Evolutionary conservation across 2,329 filamentous ascomycete genomes (phyloP).

Genomic region (Nakataea oryzae): DNA sequence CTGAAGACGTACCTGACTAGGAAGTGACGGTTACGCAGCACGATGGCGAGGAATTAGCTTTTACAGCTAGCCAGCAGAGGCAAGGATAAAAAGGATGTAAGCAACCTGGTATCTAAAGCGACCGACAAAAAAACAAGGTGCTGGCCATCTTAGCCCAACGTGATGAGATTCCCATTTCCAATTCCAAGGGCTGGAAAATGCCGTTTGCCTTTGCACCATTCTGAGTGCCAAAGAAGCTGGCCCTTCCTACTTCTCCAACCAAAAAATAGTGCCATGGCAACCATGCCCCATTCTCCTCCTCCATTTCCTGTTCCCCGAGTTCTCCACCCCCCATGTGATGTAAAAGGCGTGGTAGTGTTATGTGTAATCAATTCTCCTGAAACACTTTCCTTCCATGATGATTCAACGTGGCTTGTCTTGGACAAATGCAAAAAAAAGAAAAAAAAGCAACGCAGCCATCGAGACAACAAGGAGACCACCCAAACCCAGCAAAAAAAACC

Average conservation of each 20-base stretch:
- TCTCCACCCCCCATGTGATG: neutral
- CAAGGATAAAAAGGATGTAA: neutral
- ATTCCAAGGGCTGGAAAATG: neutral
- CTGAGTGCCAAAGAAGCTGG: neutral
- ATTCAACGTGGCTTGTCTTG: neutral
- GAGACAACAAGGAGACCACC: neutral
- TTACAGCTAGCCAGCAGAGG: no score
- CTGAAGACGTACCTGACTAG: no score
- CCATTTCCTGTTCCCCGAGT: neutral
- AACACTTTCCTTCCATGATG: neutral
- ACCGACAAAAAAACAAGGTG: neutral
- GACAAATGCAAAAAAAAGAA: neutral
- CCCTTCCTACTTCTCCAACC: neutral
- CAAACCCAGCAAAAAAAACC: neutral
- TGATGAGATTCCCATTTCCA: neutral
- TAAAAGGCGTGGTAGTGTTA: neutral
- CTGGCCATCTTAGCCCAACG: neutral
- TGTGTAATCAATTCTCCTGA: neutral
- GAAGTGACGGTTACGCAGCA: no score
- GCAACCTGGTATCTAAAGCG: neutral
- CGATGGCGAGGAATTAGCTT: no score
- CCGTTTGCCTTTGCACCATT: neutral
- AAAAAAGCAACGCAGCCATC: neutral
- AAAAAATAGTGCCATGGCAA: neutral
- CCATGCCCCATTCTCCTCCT: neutral